Evolutionary conservation across 352 stramenopile genomes (phyloP).

Genomic region (Poterioochromonas sp.): DNA sequence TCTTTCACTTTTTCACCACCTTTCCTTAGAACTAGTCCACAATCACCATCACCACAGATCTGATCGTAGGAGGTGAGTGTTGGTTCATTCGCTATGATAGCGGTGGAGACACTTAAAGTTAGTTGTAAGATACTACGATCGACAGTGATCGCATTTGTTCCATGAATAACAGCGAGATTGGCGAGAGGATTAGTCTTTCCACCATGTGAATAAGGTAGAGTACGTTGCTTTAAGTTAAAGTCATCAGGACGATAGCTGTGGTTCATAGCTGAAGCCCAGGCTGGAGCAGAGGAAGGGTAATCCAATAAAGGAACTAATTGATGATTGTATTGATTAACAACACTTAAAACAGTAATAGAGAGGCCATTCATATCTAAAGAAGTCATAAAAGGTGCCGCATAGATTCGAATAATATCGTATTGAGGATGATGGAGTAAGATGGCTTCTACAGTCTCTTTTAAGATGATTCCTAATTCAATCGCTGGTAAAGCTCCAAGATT

Average conservation of each 20-base stretch:
- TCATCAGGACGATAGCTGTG: neutral
- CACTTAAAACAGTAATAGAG: conserved; percentile 72
- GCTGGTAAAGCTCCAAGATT: conserved; percentile 84
- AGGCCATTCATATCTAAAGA: conserved; percentile 92
- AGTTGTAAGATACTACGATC: neutral
- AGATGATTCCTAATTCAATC: conserved; percentile 89
- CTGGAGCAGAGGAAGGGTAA: conserved; percentile 4
- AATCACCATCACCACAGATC: conserved; percentile 93
- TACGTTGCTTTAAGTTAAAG: neutral
- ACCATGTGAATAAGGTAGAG: neutral
- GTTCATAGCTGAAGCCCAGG: conserved; percentile 4
- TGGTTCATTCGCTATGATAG: conserved; percentile 70
- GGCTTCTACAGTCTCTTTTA: conserved; percentile 60
- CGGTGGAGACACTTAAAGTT: conserved; percentile 51
- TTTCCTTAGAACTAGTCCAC: conserved; percentile 84
- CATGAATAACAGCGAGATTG: neutral
- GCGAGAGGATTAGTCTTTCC: neutral
- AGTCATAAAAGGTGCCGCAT: conserved; percentile 91
- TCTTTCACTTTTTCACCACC: conserved; percentile 67
- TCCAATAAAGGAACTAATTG: neutral
- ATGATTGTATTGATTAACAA: conserved; percentile 21
- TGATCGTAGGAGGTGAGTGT: conserved; percentile 85
- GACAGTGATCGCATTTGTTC: neutral
- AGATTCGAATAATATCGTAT: conserved; percentile 70
- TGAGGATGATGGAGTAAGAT: conserved; percentile 54